Base-by-base conservation (phyloP, 2,329 filamentous ascomycete genomes). In the Amauroascus verrucosus region DNA sequence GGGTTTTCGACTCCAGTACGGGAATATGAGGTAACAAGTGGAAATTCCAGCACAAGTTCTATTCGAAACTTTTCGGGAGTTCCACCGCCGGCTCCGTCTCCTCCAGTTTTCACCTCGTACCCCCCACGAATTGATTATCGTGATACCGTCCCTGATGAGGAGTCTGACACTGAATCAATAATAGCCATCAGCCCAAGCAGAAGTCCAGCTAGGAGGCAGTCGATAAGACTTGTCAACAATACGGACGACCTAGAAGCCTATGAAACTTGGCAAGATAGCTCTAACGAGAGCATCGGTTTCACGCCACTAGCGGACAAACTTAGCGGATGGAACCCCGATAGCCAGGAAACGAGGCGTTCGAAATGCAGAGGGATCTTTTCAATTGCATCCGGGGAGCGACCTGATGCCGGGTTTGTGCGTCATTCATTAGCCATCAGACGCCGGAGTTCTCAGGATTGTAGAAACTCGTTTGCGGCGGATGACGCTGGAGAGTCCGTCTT, bases 231-330 rank as follows among this genome's bases (percentile, higher is more conserved):
- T 26, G 37, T 28, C 6, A 53, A 48, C 41, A 32, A 24, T 16
- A 46, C 20, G 20, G 41, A 26, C 14, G 22, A 55, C 32, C 53
- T 59, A 57, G 44, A 61, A 57, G 38, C 58, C 52, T 35, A 53
- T 30, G 8, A 50, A 13, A 22, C 48, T n/a, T 37, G 41, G 50
- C 48, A 56, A 5, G 11, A 20, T 2, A 54, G 32, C n/a, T n/a
- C 47, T 16, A 38, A 41, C 16, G 50, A 56, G 33, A 59, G 61
- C 16, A 63, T 79, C 49, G 81, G 81, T 1, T 84, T 86, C 57
- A 85, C 82, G 1, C 80, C 82, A 22, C 70, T 88, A 35, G 80
- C 80, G 3, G 72, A 77, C 35, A 77, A 83, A 60, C 69, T 87
- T 3, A 76, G 72, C 55, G 74, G 76, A 22, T 88, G 85, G 84